phyloP scores from a whole-genome alignment of 2,329 filamentous ascomycete genomes.

The Daldinia eschscholtzii region DNA sequence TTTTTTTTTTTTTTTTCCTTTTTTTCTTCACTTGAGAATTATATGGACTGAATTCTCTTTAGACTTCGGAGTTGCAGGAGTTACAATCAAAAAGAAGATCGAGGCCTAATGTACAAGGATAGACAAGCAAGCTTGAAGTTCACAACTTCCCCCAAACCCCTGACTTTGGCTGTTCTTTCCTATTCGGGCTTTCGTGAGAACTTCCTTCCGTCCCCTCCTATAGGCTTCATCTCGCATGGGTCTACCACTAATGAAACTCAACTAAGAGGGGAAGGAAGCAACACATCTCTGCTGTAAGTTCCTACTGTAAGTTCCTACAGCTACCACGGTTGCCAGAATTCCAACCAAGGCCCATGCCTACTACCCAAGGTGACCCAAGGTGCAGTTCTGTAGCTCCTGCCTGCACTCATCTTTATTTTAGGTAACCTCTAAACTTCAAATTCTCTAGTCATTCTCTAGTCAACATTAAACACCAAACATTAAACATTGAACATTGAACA shows the following conservation, averaged over 20 bases:
- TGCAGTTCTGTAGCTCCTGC: not conserved
- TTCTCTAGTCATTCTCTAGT: not conserved
- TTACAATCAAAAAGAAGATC: not conserved
- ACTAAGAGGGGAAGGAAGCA: not conserved
- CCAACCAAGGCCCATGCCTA: not conserved
- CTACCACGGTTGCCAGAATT: not conserved
- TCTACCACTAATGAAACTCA: not conserved
- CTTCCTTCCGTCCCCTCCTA: not conserved
- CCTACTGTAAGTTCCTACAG: not conserved
- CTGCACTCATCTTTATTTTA: not conserved
- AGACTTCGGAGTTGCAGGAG: too few species aligned
- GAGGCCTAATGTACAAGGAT: not conserved
- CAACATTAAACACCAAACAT: too few species aligned
- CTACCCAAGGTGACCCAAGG: not conserved
- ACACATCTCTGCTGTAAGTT: not conserved
- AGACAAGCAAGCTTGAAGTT: not conserved
- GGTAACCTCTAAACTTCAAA: not conserved
- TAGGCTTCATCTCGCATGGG: not conserved
- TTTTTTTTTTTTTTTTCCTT: too few species aligned
- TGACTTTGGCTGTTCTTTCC: constrained; percentile 4
- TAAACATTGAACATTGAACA: not conserved
- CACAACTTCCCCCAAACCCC: not conserved
- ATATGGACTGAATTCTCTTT: not conserved
- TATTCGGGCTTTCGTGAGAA: not conserved
- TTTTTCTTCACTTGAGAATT: not conserved